phyloP scores from a whole-genome alignment of 768 basidiomycete species.

The Heimioporus sp. region DNA sequence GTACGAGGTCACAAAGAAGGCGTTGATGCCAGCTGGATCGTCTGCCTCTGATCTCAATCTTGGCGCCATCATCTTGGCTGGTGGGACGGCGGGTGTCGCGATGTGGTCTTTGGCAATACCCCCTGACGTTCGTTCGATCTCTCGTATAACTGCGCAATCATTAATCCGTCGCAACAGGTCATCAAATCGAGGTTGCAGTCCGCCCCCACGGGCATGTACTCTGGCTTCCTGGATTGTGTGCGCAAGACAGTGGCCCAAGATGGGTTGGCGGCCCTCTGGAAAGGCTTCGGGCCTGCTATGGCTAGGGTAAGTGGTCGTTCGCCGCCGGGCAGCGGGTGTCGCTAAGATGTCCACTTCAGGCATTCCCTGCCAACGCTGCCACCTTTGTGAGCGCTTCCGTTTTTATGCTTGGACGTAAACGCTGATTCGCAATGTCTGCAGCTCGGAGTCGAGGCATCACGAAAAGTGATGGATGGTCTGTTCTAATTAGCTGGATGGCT shows the following conservation, averaged over 20 bases:
- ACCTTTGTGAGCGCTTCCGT: conserved; percentile 65
- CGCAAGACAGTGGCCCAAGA: conserved; percentile 89
- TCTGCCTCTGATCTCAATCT: conserved; percentile 82
- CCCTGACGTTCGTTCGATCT: conserved; percentile 70
- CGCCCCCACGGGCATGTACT: conserved; percentile 96
- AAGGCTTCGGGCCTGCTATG: conserved; percentile 98
- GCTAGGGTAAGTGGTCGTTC: conserved; percentile 54
- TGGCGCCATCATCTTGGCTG: conserved; percentile 84
- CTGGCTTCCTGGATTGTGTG: conserved; percentile 89
- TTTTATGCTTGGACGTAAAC: background rate
- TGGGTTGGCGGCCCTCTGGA: conserved; percentile 89
- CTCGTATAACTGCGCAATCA: background rate
- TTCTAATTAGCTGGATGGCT: conserved; percentile 36
- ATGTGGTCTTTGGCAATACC: conserved; percentile 99
- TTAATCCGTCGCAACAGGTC: conserved; percentile 52
- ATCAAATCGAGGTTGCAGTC: conserved; percentile 95
- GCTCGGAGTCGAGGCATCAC: conserved; percentile 91
- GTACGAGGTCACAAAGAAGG: conserved; percentile 91
- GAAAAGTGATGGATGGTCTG: conserved; percentile 75
- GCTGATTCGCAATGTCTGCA: conserved; percentile 27
- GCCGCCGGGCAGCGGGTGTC: background rate
- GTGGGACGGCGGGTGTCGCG: conserved; percentile 91
- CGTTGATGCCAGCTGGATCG: conserved; percentile 75
- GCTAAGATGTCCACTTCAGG: conserved; percentile 41
- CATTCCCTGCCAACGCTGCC: conserved; percentile 97